A percentile compares a stretch with the other conserved stretches of the same genome.
Conservation (phyloP, 2,329 filamentous ascomycete genomes). For the Pyricularia sp. region DNA sequence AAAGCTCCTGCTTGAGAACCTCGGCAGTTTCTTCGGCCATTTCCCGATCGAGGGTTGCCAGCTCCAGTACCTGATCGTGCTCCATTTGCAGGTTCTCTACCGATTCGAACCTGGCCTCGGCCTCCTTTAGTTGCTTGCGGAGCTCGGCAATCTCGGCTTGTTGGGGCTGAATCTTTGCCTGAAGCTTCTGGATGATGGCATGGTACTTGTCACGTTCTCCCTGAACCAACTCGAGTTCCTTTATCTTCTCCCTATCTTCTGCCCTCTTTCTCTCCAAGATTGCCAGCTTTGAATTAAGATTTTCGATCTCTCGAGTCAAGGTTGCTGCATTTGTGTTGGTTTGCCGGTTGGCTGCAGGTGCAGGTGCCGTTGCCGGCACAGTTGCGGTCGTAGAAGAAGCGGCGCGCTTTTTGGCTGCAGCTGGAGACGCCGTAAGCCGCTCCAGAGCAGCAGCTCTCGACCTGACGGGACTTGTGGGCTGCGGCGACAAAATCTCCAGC, state of each 20-base stretch:
- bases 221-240: conserved; percentile 62
- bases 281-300: conserved; percentile 75
- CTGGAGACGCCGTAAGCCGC: conserved; percentile 26
- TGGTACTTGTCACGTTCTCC: conserved; percentile 69
- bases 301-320: conserved; percentile 60
- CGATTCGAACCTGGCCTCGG: conserved; percentile 53
- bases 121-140: conserved; percentile 65
- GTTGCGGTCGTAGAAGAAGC: conserved; percentile 5
- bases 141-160: conserved; percentile 68
- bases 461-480: conserved; percentile 35
- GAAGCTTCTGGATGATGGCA: conserved; percentile 76
- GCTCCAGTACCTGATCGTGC: conserved; percentile 72
- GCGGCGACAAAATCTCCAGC: conserved; percentile 34
- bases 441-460: conserved; percentile 39
- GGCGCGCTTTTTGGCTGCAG: neutral
- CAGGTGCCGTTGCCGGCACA: neutral
- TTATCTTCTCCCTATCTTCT: conserved; percentile 77
- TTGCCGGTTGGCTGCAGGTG: neutral
- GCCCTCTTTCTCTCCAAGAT: conserved; percentile 75
- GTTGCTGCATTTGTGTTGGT: conserved; percentile 32
- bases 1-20: conserved; percentile 65
- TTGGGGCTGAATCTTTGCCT: conserved; percentile 75
- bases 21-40: conserved; percentile 94
- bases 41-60: conserved; percentile 80
- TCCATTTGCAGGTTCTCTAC: conserved; percentile 68